These are phyloP conservation scores for Triglochin maritima DNA, from an alignment of 106 monocot species.

Conservation along the genomic window DNA sequence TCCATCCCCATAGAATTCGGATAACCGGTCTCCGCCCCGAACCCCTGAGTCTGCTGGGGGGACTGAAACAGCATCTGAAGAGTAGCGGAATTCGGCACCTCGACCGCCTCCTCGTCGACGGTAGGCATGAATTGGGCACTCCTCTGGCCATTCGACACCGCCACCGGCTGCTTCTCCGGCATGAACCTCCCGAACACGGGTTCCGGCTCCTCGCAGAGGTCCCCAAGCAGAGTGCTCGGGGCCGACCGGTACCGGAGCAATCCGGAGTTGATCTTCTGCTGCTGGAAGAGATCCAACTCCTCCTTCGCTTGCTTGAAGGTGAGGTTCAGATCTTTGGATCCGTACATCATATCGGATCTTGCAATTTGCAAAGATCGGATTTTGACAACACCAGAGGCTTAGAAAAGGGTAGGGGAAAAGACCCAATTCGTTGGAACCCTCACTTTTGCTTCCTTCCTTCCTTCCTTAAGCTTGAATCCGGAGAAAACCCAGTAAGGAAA, in stretches of 20 bases:
- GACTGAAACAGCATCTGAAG: conserved; percentile 1
- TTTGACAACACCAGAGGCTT: too few species aligned
- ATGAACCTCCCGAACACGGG: conserved; percentile 59
- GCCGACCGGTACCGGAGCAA: conserved; percentile 78
- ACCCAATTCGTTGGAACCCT: background rate
- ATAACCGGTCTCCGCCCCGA: background rate
- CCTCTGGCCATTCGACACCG: conserved; percentile 6
- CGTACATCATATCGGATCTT: too few species aligned
- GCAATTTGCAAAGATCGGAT: too few species aligned
- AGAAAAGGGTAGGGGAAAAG: too few species aligned
- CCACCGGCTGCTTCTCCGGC: background rate
- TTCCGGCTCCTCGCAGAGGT: conserved; percentile 53
- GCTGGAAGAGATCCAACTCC: conserved; percentile 28
- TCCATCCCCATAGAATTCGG: conserved; percentile 6
- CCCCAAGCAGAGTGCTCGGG: conserved; percentile 60
- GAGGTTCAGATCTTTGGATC: conserved; percentile 21
- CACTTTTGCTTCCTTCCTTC: background rate
- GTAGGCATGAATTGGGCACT: conserved; percentile 1
- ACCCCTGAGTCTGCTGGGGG: background rate
- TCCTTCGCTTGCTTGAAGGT: conserved; percentile 38
- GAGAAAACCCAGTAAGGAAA: too few species aligned
- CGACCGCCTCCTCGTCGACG: conserved; percentile 1
- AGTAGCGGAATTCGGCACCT: too few species aligned
- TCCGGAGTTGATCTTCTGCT: conserved; percentile 52
- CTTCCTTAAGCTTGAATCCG: background rate